Conservation (phyloP, 1,139 yeast genomes). For the Candida anutae region DNA sequence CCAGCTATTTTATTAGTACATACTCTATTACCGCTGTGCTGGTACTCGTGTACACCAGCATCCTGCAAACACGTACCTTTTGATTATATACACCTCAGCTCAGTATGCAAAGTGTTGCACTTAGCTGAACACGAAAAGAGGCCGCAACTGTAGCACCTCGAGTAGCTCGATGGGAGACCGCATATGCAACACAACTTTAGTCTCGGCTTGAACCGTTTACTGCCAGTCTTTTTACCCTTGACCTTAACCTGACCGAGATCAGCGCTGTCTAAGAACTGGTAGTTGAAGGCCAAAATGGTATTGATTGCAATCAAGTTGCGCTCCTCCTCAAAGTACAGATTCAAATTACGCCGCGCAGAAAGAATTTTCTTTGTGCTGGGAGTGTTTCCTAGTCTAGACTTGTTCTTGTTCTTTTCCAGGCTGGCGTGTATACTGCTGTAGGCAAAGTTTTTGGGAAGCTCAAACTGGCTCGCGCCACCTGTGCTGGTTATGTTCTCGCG, state of each 20-base stretch:
- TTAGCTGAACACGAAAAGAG: constrained; percentile 35
- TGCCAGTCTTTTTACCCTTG: constrained; percentile 8
- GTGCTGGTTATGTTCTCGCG: constrained; percentile 28
- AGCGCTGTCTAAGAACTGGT: constrained; percentile 32
- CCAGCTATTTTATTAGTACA: neutral
- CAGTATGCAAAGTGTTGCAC: constrained; percentile 35
- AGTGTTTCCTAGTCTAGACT: constrained; percentile 34
- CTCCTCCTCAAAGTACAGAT: constrained; percentile 42
- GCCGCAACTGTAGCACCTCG: constrained; percentile 36
- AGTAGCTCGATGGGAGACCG: constrained; percentile 30
- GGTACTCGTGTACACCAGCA: too few relatives aligned
- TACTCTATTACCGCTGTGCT: too few relatives aligned
- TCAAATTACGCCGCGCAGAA: constrained; percentile 39
- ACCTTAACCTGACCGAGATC: constrained; percentile 9
- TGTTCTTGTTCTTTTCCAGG: constrained; percentile 16
- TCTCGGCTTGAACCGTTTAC: constrained; percentile 24
- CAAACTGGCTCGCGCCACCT: constrained; percentile 21
- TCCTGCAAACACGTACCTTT: too few relatives aligned
- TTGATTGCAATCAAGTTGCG: constrained; percentile 37
- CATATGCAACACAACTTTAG: constrained; percentile 38
- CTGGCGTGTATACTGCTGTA: constrained; percentile 25
- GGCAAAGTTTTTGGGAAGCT: constrained; percentile 35
- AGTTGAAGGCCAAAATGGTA: constrained; percentile 32
- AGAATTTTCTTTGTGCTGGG: constrained; percentile 39
- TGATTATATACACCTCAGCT: constrained; percentile 33